phyloP scores from a whole-genome alignment of 23 red algal genomes.

The Gracilaria caudata region DNA sequence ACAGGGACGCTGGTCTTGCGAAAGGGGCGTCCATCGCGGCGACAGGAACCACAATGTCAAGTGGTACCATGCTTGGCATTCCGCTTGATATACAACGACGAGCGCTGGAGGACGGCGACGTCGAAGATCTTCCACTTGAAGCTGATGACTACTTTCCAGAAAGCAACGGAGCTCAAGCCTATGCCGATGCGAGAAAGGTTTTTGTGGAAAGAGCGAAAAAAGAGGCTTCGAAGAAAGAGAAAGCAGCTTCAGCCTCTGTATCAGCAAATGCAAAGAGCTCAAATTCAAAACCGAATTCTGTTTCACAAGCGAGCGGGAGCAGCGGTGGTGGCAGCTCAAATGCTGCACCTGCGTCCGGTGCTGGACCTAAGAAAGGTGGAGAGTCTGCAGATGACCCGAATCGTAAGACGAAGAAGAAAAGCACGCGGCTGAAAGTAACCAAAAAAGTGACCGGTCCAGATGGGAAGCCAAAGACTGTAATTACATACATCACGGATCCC shows the following conservation, averaged over 20 bases:
- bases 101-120: conserved; percentile 75
- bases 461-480: conserved; percentile 44
- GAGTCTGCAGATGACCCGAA: conserved; percentile 20
- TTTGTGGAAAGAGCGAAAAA: conserved; percentile 20
- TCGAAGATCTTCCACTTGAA: conserved; percentile 48
- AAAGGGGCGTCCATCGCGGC: conserved; percentile 55
- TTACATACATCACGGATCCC: conserved; percentile 59
- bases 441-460: conserved; percentile 54
- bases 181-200: conserved; percentile 13
- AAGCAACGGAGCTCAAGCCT: not conserved
- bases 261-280: not conserved
- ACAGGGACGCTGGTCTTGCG: conserved; percentile 41
- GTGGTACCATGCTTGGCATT: conserved; percentile 46
- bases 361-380: not conserved
- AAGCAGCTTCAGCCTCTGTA: not conserved
- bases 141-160: conserved; percentile 46
- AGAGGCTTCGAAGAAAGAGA: conserved; percentile 1
- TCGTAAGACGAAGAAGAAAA: conserved; percentile 68
- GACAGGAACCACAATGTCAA: conserved; percentile 12
- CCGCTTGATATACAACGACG: conserved; percentile 55
- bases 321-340: not conserved
- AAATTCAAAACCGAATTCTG: not conserved
- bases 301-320: not conserved
- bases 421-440: conserved; percentile 52
- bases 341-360: not conserved